Evolutionary conservation across 495 filamentous ascomycete species (phyloP), one percentile per base, ranked within the genome.

Genomic region (Lichina pygmaea): DNA sequence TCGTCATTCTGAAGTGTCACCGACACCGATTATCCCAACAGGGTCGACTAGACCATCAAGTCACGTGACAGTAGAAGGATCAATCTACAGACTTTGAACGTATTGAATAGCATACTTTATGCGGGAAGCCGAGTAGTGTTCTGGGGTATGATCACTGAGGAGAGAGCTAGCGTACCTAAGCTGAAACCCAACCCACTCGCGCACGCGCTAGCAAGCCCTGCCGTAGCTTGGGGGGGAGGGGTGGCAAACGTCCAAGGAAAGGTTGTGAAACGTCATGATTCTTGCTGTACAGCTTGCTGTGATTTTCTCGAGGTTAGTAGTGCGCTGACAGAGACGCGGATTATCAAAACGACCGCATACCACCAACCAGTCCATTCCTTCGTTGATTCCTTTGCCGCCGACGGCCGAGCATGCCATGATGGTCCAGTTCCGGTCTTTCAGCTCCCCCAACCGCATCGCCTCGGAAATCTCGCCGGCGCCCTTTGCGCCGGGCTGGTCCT

Each of bases 331-430:
- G 12, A n/a, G 15, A 43, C 9, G n/a, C 9, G 2, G 34, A n/a
- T 10, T 0, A n/a, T 17, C 43, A 11, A n/a, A 33, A 15, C 37
- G 31, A 32, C 15, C 44, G 76, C 83, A 66, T 62, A 93, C 86
- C 71, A 89, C 84, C 56, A 97, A 61, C 89, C 89, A 97, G 63
- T 97, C 86, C 89, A 97, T 97, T 43, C 89, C 89, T 58, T 97
- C 89, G 46, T 73, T 77, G 30, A 97, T 76, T 53, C 89, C 89
- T 49, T 81, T 81, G 32, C 89, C 89, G 55, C 93, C 89, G 46
- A 97, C 84, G 30, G 91, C 91, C 55, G 79, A 86, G 61, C 89
- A 97, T 16, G 84, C 86, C 52, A 95, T 82, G 56, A 97, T 95
- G 56, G 83, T 95, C 89, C 89, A 97, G 67, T 94, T 97, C 53